Percentiles rank a stretch among this genome's conserved stretches.
These are phyloP conservation scores for Pulveroboletus sp. DNA, from an alignment of 768 basidiomycete genomes.

Conservation along the genomic window DNA sequence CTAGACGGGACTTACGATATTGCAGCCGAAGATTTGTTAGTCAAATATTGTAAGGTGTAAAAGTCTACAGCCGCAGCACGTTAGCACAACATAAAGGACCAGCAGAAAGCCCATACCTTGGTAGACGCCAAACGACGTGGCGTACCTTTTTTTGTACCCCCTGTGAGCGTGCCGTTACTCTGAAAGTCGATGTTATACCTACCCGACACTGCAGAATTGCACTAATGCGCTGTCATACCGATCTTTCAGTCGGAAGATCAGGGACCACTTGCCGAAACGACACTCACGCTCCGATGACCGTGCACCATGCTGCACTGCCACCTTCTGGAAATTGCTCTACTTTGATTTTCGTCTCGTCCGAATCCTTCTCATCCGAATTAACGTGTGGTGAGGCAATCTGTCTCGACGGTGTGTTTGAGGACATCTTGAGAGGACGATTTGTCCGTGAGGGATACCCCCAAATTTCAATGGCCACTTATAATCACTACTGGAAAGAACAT, in stretches of 20 bases:
- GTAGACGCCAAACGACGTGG: conserved; percentile 39
- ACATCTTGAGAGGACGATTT: too few relatives aligned
- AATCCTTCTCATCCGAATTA: not conserved
- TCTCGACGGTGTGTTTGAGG: conserved; percentile 1
- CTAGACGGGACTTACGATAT: conserved; percentile 33
- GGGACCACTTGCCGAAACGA: not conserved
- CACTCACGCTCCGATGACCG: conserved; percentile 22
- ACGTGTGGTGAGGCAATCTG: not conserved
- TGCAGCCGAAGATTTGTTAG: conserved; percentile 30
- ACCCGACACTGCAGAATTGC: conserved; percentile 35
- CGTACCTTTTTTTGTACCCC: conserved; percentile 27
- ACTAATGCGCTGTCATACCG: conserved; percentile 24
- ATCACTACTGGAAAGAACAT: too few relatives aligned
- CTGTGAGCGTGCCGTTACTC: not conserved
- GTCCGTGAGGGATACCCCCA: too few relatives aligned
- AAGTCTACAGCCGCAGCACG: conserved; percentile 34
- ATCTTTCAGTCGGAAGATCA: not conserved
- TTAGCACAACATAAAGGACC: not conserved
- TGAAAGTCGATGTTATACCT: not conserved
- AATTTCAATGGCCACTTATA: too few relatives aligned
- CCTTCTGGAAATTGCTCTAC: conserved; percentile 26
- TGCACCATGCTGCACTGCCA: conserved; percentile 24
- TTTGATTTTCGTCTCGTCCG: not conserved
- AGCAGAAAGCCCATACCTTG: conserved; percentile 25
- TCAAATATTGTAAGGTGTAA: conserved; percentile 36